Evolutionary conservation across 257 asterid species (phyloP).

Genomic region (Solanum tarijense): DNA sequence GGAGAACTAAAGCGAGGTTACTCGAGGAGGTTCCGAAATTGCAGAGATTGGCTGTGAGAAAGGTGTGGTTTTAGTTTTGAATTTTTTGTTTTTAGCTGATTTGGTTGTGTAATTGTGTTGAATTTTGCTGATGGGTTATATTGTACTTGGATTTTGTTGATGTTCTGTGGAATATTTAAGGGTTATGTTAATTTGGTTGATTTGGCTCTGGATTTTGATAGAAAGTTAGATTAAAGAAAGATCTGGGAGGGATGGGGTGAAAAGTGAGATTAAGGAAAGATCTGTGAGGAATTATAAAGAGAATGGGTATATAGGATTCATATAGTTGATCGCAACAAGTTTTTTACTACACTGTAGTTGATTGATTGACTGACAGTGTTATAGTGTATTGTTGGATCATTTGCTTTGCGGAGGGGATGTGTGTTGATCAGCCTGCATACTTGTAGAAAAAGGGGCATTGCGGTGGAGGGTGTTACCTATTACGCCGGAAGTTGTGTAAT

Average conservation of each 20-base stretch:
- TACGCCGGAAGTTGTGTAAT: background rate
- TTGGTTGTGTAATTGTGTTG: background rate
- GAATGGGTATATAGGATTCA: background rate
- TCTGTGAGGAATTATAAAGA: background rate
- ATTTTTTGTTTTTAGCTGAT: background rate
- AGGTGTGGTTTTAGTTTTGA: conserved; percentile 21
- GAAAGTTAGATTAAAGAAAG: background rate
- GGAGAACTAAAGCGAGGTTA: conserved; percentile 80
- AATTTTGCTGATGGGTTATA: background rate
- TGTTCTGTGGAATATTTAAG: background rate
- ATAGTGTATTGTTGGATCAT: background rate
- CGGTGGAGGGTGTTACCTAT: background rate
- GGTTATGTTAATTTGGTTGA: background rate
- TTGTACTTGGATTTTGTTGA: background rate
- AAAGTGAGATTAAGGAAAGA: background rate
- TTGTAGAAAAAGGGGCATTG: background rate
- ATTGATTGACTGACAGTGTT: background rate
- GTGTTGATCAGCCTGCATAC: background rate
- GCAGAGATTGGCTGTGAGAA: conserved; percentile 83
- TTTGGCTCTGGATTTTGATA: background rate
- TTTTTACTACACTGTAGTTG: background rate
- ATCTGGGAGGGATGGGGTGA: background rate
- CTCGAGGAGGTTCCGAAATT: conserved; percentile 83
- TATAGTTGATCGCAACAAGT: background rate
- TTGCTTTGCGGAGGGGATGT: background rate